Evolutionary conservation across 1,139 yeast genomes (phyloP), one percentile per base, ranked within the genome.

Genomic region (Saccharomyces hybrid): DNA sequence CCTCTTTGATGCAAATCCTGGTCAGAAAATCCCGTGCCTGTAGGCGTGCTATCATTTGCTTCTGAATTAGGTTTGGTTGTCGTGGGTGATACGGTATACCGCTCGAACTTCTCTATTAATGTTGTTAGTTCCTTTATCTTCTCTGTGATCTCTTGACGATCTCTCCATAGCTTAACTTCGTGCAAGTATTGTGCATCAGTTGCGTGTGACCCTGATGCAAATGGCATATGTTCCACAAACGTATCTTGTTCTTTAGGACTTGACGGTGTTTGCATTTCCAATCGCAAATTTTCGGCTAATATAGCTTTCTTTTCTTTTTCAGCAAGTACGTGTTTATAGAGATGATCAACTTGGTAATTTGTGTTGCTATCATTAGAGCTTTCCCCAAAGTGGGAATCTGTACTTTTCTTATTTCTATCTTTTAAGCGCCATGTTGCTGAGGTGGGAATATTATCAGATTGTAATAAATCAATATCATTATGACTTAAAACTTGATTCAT

Each of bases 101-200:
- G 49, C 27, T 55, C 55, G 4, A 53, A 42, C 19, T 52, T 51
- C 42, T 52, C 51, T 11, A 56, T 50, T 14, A 56, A 47, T 5
- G 12, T 14, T 26, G 55, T 53, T 24, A 58, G 34, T 48, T 58
- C 54, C 19, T 51, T 50, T n/a, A 58, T 56, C 31, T 52, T 57
- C n/a, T 42, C 34, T 14, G 50, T 54, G n/a, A 57, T 53, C 38
- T 52, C 55, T 29, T 54, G 14, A 7, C 14, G n/a, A 46, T 49
- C 21, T 11, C 19, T 38, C 24, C 44, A 34, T 26, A 6, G n/a
- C 9, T 12, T 31, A 32, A 19, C 14, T 32, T 32, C 47, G 2
- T 26, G 47, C 28, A 26, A n/a, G 11, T 16, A 16, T 38, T 16
- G 24, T 4, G 24, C 44, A 16, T 38, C 44, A 16, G 12, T 9